Percentiles rank a stretch among this genome's conserved stretches.
Evolutionary conservation across 495 filamentous ascomycete genomes (phyloP).

Genomic region (Amniculicola lignicola): DNA sequence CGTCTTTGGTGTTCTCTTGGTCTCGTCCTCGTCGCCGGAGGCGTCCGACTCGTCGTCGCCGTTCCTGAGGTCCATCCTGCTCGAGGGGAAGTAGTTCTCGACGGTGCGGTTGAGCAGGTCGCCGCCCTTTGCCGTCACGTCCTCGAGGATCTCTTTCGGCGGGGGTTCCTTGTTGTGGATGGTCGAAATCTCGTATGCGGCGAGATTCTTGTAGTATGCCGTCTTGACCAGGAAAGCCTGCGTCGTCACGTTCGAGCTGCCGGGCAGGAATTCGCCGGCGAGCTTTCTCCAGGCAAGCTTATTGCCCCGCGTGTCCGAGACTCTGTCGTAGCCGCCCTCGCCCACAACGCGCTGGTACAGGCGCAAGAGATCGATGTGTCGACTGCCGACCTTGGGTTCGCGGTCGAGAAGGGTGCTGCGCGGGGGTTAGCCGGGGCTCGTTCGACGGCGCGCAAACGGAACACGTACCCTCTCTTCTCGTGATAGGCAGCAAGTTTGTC

Average conservation of each 20-base stretch:
- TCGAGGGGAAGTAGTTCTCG: conserved; percentile 60
- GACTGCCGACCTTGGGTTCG: conserved; percentile 68
- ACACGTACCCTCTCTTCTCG: conserved; percentile 61
- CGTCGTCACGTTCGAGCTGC: conserved; percentile 62
- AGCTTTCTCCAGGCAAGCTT: conserved; percentile 76
- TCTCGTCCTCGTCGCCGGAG: conserved; percentile 57
- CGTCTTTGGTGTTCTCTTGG: conserved; percentile 55
- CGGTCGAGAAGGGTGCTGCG: conserved; percentile 63
- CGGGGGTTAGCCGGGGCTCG: conserved; percentile 12
- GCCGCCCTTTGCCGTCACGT: conserved; percentile 69
- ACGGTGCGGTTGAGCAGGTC: conserved; percentile 70
- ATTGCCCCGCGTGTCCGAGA: conserved; percentile 60
- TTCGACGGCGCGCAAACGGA: conserved; percentile 11
- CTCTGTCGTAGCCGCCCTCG: conserved; percentile 75
- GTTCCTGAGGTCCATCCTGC: conserved; percentile 39
- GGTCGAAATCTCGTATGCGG: conserved; percentile 75
- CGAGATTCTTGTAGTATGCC: conserved; percentile 77
- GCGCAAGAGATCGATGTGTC: conserved; percentile 65
- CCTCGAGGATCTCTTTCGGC: conserved; percentile 76
- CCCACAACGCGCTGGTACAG: conserved; percentile 67
- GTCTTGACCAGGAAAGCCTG: conserved; percentile 75
- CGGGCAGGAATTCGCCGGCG: conserved; percentile 61
- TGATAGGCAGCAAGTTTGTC: conserved; percentile 62
- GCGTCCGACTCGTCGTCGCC: conserved; percentile 36
- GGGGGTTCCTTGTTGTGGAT: conserved; percentile 70